A percentile compares a stretch with the other conserved stretches of the same genome.
phyloP scores from a whole-genome alignment of 2,329 filamentous ascomycete genomes.

The Sclerotinia spermophila region DNA sequence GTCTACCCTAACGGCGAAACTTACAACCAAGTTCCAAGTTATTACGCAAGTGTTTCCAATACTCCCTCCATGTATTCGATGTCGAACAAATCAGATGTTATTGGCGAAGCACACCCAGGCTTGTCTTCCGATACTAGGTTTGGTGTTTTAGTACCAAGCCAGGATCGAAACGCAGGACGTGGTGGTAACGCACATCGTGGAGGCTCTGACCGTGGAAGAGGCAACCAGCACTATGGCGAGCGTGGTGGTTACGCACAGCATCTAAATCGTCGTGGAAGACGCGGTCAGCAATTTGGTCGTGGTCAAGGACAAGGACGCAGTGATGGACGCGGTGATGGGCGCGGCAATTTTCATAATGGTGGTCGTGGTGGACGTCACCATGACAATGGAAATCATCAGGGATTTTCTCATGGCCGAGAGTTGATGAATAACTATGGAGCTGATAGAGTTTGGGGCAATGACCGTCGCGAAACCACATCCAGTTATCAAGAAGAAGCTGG shows the following conservation, averaged over 20 bases:
- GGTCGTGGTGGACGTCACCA: neutral
- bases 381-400: neutral
- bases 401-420: neutral
- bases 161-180: neutral
- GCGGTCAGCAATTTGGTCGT: neutral
- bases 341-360: neutral
- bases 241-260: neutral
- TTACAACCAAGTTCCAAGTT: conserved; percentile 4
- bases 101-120: conserved; percentile 12
- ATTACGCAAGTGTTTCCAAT: conserved; percentile 4
- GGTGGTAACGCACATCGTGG: neutral
- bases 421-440: neutral
- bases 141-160: neutral
- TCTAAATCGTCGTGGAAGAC: conserved; percentile 1
- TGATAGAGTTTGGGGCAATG: neutral
- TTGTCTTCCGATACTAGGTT: conserved; percentile 11
- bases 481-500: neutral
- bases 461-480: neutral
- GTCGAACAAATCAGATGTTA: neutral
- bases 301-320: neutral
- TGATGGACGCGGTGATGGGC: neutral
- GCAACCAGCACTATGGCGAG: neutral
- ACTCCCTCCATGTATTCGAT: conserved; percentile 13
- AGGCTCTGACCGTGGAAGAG: neutral
- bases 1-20: neutral